Base-by-base conservation (phyloP, 345 rosid species). In the Sisymbrium altissimum region DNA sequence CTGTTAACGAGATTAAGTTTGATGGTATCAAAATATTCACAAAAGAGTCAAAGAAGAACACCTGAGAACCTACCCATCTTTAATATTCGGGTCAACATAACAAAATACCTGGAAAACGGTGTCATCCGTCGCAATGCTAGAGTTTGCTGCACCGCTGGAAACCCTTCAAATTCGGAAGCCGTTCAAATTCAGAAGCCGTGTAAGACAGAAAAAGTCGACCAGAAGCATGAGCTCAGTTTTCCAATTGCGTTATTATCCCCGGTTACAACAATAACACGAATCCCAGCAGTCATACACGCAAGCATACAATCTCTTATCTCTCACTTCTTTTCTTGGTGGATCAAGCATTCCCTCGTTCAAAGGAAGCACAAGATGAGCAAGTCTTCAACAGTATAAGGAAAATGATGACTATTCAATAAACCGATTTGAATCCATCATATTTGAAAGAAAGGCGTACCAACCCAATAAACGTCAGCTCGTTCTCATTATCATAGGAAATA, bases 301-400 rank as follows among this genome's bases (percentile, higher is more conserved):
- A 90, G 84, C 91, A 95, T 95, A 70, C 98, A n/a, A n/a, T n/a
- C n/a, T n/a, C n/a, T n/a, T 97, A 83, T 82, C 89, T 81, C 84
- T 87, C 64, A 95, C 99, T 89, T 92, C 99, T 78, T 90, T 87
- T 80, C 99, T 87, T 50, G 98, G 98, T 67, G 99, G 99, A 85
- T 95, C 99, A 86, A 87, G 91, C 92, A 95, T 92, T 81, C 99
- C 99, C 79, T 92, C 96, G 97, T 95, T 83, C 68, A 72, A 64
- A 77, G 38, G 29, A 61, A 66, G 13, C 19, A 67, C 21, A 54
- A 33, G 40, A 72, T 78, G 43, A 67, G 60, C 35, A 59, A 35
- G 64, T 78, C 25, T 43, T 27, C 4, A 52, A 18, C 46, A 61
- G 44, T 35, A 7, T 15, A 50, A 23, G 40, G 36, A 62, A 41